phyloP scores from a whole-genome alignment of 805 yeast genomes.

The Cyberlindnera euphorbiiphila region DNA sequence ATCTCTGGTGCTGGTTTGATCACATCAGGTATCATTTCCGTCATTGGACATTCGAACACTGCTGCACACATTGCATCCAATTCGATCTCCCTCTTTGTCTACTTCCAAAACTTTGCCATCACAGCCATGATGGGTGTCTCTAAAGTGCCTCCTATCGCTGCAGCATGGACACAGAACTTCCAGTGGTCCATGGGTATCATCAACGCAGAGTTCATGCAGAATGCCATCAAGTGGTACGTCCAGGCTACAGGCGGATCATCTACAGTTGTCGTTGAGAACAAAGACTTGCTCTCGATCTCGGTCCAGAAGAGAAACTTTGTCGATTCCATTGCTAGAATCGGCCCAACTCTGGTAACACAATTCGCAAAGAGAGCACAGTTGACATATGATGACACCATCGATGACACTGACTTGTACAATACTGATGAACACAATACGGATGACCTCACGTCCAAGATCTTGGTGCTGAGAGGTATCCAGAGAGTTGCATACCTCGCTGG shows the following conservation, averaged over 20 bases:
- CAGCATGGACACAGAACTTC: slow-evolving; percentile 97
- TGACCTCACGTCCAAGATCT: slow-evolving; percentile 58
- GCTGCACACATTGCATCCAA: slow-evolving; percentile 98
- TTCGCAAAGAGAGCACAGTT: slow-evolving; percentile 38
- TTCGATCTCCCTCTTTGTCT: slow-evolving; percentile 85
- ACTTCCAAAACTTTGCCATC: slow-evolving; percentile 90
- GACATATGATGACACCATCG: slow-evolving; percentile 41
- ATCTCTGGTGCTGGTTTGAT: slow-evolving; percentile 83
- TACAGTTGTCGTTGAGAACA: slow-evolving; percentile 66
- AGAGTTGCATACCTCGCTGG: slow-evolving; percentile 82
- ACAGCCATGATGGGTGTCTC: slow-evolving; percentile 95
- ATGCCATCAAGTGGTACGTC: slow-evolving; percentile 87
- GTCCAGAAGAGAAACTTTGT: slow-evolving; percentile 59
- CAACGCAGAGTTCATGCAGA: slow-evolving; percentile 69
- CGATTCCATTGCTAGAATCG: slow-evolving; percentile 11
- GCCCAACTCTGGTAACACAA: slow-evolving; percentile 16
- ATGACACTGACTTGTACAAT: slow-evolving; percentile 54
- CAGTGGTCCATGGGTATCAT: slow-evolving; percentile 95
- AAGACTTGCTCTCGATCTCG: slow-evolving; percentile 67
- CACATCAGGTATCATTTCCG: slow-evolving; percentile 82
- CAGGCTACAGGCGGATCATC: slow-evolving; percentile 92
- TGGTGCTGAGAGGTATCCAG: slow-evolving; percentile 85
- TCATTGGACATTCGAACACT: slow-evolving; percentile 84
- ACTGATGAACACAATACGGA: slow-evolving; percentile 62
- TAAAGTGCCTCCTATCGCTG: slow-evolving; percentile 91